phyloP scores from a whole-genome alignment of 805 yeast species.

The Priceomyces castillae region DNA sequence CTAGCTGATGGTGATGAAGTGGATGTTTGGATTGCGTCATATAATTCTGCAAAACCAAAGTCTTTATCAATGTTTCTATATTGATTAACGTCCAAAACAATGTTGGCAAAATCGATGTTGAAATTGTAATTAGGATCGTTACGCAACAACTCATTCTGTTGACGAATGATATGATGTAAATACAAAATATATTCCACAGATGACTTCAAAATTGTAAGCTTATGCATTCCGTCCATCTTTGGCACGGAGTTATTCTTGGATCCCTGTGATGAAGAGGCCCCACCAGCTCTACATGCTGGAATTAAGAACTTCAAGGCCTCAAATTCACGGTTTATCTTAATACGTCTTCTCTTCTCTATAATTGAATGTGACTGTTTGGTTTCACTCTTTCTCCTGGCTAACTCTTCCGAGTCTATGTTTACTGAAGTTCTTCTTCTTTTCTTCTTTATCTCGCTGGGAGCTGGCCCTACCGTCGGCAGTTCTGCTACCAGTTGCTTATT shows the following conservation, averaged over 20 bases:
- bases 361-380: constrained; percentile 61
- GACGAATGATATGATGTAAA: constrained; percentile 56
- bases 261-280: constrained; percentile 4
- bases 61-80: constrained; percentile 60
- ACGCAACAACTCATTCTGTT: constrained; percentile 42
- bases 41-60: constrained; percentile 45
- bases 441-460: constrained; percentile 18
- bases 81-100: constrained; percentile 56
- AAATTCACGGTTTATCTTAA: constrained; percentile 78
- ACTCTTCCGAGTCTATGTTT: constrained; percentile 38
- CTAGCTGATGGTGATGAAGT: not conserved
- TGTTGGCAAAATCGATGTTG: constrained; percentile 47
- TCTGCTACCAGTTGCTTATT: constrained; percentile 7
- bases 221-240: constrained; percentile 67
- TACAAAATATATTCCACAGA: constrained; percentile 78
- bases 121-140: constrained; percentile 33
- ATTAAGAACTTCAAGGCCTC: constrained; percentile 74
- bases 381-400: constrained; percentile 40
- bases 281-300: constrained; percentile 68
- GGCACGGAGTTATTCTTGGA: constrained; percentile 24
- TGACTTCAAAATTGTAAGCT: constrained; percentile 76
- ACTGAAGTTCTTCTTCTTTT: constrained; percentile 40
- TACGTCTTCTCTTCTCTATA: constrained; percentile 75
- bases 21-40: not conserved
- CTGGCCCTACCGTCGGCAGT: constrained; percentile 1